Evolutionary conservation across 108 stramenopile genomes (phyloP).

Genomic region (Cyclotella sp.): DNA sequence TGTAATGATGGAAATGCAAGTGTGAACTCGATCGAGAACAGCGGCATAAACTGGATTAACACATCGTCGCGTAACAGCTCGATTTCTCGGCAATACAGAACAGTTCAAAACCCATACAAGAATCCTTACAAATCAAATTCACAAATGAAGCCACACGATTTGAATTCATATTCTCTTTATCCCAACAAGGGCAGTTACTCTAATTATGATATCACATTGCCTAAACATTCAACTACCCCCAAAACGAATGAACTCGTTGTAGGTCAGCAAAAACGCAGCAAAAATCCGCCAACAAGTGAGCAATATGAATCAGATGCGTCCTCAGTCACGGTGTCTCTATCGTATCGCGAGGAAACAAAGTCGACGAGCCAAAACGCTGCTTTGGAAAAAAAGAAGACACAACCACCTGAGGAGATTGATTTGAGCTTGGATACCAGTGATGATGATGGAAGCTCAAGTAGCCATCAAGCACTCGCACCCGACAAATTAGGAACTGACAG

Average conservation of each 20-base stretch:
- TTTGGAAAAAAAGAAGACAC: not conserved
- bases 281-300: not conserved
- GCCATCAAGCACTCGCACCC: not conserved
- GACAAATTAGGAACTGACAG: not conserved
- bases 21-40: not conserved
- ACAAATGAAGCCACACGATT: not conserved
- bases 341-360: not conserved
- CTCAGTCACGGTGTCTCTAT: not conserved
- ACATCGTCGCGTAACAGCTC: not conserved
- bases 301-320: slow-evolving; percentile 13
- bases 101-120: slow-evolving; percentile 9
- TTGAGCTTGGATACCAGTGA: slow-evolving; percentile 16
- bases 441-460: not conserved
- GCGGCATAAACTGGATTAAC: not conserved
- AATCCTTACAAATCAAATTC: slow-evolving; percentile 8
- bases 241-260: not conserved
- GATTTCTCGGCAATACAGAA: not conserved
- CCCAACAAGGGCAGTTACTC: not conserved
- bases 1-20: slow-evolving; percentile 1
- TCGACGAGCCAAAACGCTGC: not conserved
- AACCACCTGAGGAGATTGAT: not conserved
- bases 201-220: not conserved
- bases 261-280: not conserved
- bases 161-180: not conserved
- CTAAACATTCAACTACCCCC: not conserved